Base-by-base conservation (phyloP, 1,284 basidiomycete species). In the Waitea zeae region DNA sequence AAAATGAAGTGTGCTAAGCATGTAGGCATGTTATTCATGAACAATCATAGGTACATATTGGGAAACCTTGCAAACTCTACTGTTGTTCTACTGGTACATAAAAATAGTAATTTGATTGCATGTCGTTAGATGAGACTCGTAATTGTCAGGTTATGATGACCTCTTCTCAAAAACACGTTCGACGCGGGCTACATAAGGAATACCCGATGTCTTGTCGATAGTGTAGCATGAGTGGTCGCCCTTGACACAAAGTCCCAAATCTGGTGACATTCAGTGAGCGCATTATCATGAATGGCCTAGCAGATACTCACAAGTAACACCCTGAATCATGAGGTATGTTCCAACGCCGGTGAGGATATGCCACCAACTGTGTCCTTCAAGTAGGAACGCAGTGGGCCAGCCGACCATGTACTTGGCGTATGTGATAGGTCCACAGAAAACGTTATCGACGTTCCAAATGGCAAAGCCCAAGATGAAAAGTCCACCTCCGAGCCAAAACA, bases 351-450 rank as follows among this genome's bases (percentile, higher is more conserved):
- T 75, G n/a, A 77, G 52, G 13, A 76, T 44, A 50, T 79, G 74
- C 74, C 75, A 79, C 75, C 75, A 77, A 2, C 72, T 65, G 45
- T 79, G 74, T 6, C 71, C 73, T 56, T 79, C 75, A 12, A 79
- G 50, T 12, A 76, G 38, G 45, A 79, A 79, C 1, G 74, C 74
- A 4, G 47, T 40, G 7, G 74, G 74, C 73, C 73, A 77, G 1
- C 71, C 70, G 5, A 77, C 31, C 2, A 41, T 36, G 2, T 58
- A 46, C 44, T 77, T 78, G 63, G 64, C 66, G 4, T 44, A 39
- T 4, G 70, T 75, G 29, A 76, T 46, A 3, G 50, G 50, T 35
- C 56, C 56, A 46, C 75, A 79, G 43, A 67, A 77, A n/a, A 73
- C 59, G 41, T 77, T 77, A 48, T 79, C 75, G 41, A 77, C 39